phyloP scores from a whole-genome alignment of 1,284 basidiomycete species.

The Entoloma clypeatum region DNA sequence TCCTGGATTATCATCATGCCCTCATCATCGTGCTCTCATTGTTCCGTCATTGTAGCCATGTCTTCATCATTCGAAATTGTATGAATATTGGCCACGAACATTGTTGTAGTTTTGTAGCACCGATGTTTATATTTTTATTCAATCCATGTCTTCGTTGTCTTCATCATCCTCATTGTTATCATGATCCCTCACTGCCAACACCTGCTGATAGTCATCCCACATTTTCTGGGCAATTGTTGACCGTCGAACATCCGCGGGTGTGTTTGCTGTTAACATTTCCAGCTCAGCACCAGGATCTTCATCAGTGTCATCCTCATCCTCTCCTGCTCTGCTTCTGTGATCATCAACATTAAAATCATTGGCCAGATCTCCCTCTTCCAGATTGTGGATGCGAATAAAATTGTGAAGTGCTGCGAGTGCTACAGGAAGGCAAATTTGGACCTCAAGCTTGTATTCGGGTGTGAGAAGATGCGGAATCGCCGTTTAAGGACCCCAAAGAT shows the following conservation, averaged over 20 bases:
- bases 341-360: constrained; percentile 4
- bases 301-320: not conserved
- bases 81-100: too few relatives aligned
- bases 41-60: too few relatives aligned
- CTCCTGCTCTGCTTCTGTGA: too few relatives aligned
- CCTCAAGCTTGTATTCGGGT: constrained; percentile 21
- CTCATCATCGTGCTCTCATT: too few relatives aligned
- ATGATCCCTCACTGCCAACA: too few relatives aligned
- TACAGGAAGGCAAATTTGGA: constrained; percentile 24
- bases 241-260: constrained; percentile 3
- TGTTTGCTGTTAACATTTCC: constrained; percentile 1
- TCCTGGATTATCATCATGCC: too few relatives aligned
- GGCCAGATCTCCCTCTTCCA: constrained; percentile 12
- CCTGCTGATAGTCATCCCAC: constrained; percentile 16
- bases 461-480: constrained; percentile 22
- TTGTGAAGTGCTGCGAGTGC: constrained; percentile 19
- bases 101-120: too few relatives aligned
- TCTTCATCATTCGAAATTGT: too few relatives aligned
- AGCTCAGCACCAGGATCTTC: constrained; percentile 3
- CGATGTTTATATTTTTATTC: too few relatives aligned
- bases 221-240: constrained; percentile 13
- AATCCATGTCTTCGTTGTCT: too few relatives aligned
- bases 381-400: constrained; percentile 15
- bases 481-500: constrained; percentile 34
- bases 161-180: too few relatives aligned